Conservation (phyloP, 805 yeast species). For the Candida ulmi region DNA sequence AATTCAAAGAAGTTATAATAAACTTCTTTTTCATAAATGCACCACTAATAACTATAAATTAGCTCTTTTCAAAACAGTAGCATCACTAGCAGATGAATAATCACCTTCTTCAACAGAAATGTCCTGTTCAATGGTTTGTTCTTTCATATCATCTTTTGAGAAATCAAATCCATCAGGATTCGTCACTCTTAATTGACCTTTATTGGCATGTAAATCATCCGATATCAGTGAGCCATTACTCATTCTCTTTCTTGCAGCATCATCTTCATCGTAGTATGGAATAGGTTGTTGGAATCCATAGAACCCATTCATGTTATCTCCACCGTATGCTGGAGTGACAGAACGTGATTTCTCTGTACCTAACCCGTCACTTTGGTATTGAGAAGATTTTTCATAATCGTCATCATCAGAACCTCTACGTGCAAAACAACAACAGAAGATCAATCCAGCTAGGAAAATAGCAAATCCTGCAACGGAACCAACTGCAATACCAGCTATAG, state of each 20-base stretch:
- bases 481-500: conserved; percentile 57
- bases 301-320: not conserved
- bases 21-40: too few relatives aligned
- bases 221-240: not conserved
- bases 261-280: not conserved
- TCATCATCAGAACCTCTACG: conserved; percentile 30
- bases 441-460: conserved; percentile 27
- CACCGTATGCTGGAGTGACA: not conserved
- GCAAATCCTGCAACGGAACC: conserved; percentile 43
- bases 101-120: not conserved
- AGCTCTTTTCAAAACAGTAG: not conserved
- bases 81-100: not conserved
- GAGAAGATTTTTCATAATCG: conserved; percentile 32
- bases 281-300: not conserved
- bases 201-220: not conserved
- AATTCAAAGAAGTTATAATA: too few relatives aligned
- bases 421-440: conserved; percentile 31
- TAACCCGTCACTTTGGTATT: not conserved
- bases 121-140: not conserved
- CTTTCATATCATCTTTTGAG: conserved; percentile 1
- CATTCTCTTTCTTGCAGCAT: not conserved
- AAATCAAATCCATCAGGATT: not conserved
- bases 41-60: too few relatives aligned
- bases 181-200: not conserved
- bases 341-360: not conserved